phyloP scores from a whole-genome alignment of 495 filamentous ascomycete genomes.

The Penicillium riverlandense region DNA sequence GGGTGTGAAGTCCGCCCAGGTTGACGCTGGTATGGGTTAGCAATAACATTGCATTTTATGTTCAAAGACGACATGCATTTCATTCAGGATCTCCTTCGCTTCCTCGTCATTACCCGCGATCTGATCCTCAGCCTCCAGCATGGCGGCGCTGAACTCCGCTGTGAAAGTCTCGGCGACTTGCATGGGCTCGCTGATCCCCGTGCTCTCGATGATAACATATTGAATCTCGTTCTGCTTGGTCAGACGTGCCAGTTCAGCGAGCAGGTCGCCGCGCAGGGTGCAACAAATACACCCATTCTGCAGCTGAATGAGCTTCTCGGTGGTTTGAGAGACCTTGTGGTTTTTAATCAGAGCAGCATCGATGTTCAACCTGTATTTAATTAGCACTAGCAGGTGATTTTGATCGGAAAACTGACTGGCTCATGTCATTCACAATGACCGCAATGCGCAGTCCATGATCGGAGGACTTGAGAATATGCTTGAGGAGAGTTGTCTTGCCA shows the following conservation, averaged over 20 bases:
- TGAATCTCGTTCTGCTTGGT: constrained; percentile 42
- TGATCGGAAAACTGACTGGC: constrained; percentile 23
- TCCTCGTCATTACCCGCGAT: constrained; percentile 23
- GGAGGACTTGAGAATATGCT: constrained; percentile 44
- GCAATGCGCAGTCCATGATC: constrained; percentile 49
- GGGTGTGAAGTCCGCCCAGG: constrained; percentile 42
- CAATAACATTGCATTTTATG: constrained; percentile 1
- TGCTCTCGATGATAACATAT: constrained; percentile 55
- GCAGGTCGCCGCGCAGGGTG: constrained; percentile 50
- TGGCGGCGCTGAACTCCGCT: constrained; percentile 37
- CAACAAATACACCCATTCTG: constrained; percentile 61
- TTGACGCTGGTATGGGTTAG: constrained; percentile 20
- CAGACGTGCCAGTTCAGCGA: constrained; percentile 45
- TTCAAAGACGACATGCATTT: constrained; percentile 21
- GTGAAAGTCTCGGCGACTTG: constrained; percentile 58
- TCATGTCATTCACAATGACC: constrained; percentile 55
- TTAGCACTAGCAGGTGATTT: background rate
- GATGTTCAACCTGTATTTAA: constrained; percentile 39
- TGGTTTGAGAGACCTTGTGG: constrained; percentile 43
- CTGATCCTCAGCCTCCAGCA: constrained; percentile 30
- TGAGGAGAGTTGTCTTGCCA: constrained; percentile 52
- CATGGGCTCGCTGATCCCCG: constrained; percentile 55
- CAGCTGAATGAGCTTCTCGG: constrained; percentile 51
- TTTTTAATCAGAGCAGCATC: constrained; percentile 47
- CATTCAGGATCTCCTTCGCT: constrained; percentile 25